These are phyloP conservation scores for Raffaelea deltoideospora DNA, from an alignment of 2,329 filamentous ascomycete species.

Conservation along the genomic window DNA sequence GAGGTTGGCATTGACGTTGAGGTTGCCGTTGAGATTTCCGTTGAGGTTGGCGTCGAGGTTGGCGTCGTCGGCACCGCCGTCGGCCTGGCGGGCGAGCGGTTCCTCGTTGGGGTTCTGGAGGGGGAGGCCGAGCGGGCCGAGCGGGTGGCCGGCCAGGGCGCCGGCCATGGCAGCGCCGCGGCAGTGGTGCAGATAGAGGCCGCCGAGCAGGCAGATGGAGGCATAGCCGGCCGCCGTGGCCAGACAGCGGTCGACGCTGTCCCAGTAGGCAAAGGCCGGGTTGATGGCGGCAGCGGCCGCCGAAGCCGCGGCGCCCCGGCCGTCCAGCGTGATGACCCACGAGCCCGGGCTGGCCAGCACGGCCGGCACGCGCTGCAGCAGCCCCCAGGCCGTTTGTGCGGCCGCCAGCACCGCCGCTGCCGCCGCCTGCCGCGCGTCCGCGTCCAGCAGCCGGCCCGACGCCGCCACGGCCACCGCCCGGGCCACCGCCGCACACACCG, in stretches of 20 bases:
- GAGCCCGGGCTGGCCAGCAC: slow-evolving; percentile 30
- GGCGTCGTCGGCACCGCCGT: too few relatives aligned
- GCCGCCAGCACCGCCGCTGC: slow-evolving; percentile 8
- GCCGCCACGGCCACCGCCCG: slow-evolving; percentile 26
- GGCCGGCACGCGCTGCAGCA: slow-evolving; percentile 17
- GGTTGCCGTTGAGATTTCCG: too few relatives aligned
- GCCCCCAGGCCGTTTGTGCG: slow-evolving; percentile 9
- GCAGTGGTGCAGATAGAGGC: slow-evolving; percentile 64
- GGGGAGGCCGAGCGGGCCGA: too few relatives aligned
- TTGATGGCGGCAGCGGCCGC: slow-evolving; percentile 26
- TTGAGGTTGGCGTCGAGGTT: too few relatives aligned
- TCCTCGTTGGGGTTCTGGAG: too few relatives aligned
- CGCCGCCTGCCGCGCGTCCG: slow-evolving; percentile 12
- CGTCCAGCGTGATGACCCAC: slow-evolving; percentile 43
- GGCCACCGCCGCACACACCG: slow-evolving; percentile 24
- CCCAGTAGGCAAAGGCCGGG: slow-evolving; percentile 51
- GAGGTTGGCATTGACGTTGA: too few relatives aligned
- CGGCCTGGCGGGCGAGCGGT: too few relatives aligned
- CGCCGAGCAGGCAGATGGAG: slow-evolving; percentile 58
- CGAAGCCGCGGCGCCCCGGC: slow-evolving; percentile 20
- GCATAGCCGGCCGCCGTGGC: slow-evolving; percentile 73
- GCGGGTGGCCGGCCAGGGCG: too few relatives aligned
- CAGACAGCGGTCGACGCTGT: slow-evolving; percentile 45
- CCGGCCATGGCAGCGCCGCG: too few relatives aligned
- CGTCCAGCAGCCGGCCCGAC: slow-evolving; percentile 23